Conservation (phyloP, 768 basidiomycete species). For the Phylloporus scabripes region DNA sequence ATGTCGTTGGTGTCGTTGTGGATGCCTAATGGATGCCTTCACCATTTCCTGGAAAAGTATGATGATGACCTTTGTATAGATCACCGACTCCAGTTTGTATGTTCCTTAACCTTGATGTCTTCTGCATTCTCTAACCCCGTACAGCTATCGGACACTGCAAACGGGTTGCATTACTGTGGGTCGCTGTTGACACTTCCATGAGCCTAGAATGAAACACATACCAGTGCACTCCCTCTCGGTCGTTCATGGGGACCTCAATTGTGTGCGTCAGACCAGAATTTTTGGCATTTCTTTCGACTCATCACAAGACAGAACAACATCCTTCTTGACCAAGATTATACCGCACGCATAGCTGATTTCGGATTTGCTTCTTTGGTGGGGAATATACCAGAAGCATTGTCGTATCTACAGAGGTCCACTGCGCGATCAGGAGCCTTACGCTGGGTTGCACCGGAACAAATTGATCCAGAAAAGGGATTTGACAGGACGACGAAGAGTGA, state of each 20-base stretch:
- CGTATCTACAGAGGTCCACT: constrained; percentile 19
- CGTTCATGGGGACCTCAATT: constrained; percentile 17
- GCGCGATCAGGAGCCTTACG: constrained; percentile 33
- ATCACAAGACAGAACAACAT: constrained; percentile 13
- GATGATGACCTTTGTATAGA: neutral
- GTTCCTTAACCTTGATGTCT: too few species aligned
- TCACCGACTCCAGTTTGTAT: constrained; percentile 14
- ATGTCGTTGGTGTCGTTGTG: constrained; percentile 29
- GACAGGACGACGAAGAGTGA: constrained; percentile 7
- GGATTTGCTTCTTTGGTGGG: constrained; percentile 31
- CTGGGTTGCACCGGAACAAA: constrained; percentile 37
- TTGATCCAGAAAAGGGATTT: constrained; percentile 15
- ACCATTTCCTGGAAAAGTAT: constrained; percentile 11
- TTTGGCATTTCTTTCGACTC: neutral
- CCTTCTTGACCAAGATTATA: constrained; percentile 16
- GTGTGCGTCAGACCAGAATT: constrained; percentile 3
- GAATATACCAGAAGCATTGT: constrained; percentile 1
- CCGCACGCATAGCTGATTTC: constrained; percentile 40
- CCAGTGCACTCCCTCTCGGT: constrained; percentile 13
- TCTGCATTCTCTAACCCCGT: too few species aligned
- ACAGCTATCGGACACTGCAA: too few species aligned
- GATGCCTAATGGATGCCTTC: constrained; percentile 27
- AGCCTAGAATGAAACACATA: too few species aligned
- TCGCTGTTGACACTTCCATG: too few species aligned
- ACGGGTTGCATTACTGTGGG: constrained; percentile 15